A percentile compares a stretch with the other conserved stretches of the same genome.
Conservation (phyloP, 768 basidiomycete species). For the Rhodocollybia butyracea region DNA sequence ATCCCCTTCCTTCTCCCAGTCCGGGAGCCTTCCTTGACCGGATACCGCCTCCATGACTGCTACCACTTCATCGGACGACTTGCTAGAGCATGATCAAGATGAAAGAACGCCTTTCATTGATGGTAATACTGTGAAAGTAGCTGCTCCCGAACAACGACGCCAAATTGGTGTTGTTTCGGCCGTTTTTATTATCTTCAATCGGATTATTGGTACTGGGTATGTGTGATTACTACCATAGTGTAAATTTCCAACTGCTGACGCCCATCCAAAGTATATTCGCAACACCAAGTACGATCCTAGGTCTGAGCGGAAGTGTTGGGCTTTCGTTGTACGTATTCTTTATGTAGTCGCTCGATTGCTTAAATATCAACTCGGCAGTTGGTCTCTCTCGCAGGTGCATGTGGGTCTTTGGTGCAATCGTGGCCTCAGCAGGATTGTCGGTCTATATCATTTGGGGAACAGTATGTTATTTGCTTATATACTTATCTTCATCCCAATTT, state of each 20-base stretch:
- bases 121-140: no score
- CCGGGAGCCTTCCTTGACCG: no score
- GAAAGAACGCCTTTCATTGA: no score
- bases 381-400: slow-evolving; percentile 24
- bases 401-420: slow-evolving; percentile 40
- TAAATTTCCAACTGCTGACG: neutral
- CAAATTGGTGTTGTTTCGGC: slow-evolving; percentile 31
- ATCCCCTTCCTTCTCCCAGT: no score
- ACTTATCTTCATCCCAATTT: no score
- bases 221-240: slow-evolving; percentile 5
- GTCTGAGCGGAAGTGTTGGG: slow-evolving; percentile 38
- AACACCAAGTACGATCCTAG: slow-evolving; percentile 37
- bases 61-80: no score
- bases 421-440: slow-evolving; percentile 36
- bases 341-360: no score
- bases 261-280: slow-evolving; percentile 30
- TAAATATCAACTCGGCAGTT: no score
- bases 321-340: slow-evolving; percentile 24
- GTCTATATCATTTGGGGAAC: slow-evolving; percentile 30
- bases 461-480: no score
- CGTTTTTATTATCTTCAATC: slow-evolving; percentile 40
- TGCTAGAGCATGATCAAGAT: no score
- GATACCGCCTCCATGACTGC: no score
- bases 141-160: no score
- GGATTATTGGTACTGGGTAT: slow-evolving; percentile 41